Conservation (phyloP, 2,329 filamentous ascomycete species). For the Arthrobotrys entomopaga region DNA sequence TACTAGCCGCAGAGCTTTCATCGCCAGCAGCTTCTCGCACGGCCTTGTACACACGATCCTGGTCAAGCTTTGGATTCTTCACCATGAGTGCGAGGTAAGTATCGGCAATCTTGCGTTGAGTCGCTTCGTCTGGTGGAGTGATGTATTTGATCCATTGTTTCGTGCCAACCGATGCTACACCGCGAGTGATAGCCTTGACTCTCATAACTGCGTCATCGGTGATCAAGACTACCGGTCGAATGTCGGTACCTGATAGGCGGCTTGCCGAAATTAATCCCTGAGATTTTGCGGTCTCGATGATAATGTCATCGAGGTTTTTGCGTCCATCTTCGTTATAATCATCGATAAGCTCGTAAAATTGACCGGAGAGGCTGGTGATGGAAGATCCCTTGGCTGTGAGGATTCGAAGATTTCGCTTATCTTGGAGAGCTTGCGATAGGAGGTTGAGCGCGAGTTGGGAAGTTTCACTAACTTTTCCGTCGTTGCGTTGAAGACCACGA, state of each 20-base stretch:
- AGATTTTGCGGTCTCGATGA: constrained; percentile 57
- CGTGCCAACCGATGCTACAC: constrained; percentile 56
- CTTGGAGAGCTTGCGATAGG: constrained; percentile 56
- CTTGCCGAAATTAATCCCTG: constrained; percentile 32
- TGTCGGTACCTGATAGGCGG: constrained; percentile 22
- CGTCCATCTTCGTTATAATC: constrained; percentile 56
- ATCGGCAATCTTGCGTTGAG: constrained; percentile 36
- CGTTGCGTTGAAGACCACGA: constrained; percentile 56
- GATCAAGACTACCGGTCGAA: constrained; percentile 58
- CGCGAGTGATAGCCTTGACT: constrained; percentile 58
- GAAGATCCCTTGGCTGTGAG: constrained; percentile 58
- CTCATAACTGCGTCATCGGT: constrained; percentile 59
- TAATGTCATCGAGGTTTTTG: constrained; percentile 59
- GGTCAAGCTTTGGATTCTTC: constrained; percentile 31
- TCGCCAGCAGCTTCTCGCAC: constrained; percentile 30
- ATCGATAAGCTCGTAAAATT: constrained; percentile 58
- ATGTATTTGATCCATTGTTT: constrained; percentile 49
- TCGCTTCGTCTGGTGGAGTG: constrained; percentile 36
- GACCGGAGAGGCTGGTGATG: constrained; percentile 53
- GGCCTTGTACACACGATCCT: constrained; percentile 38
- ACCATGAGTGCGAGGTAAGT: constrained; percentile 32
- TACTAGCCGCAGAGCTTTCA: constrained; percentile 30
- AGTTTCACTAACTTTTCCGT: constrained; percentile 53
- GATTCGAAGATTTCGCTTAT: constrained; percentile 57
- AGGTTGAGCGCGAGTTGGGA: constrained; percentile 56